A percentile compares a stretch with the other conserved stretches of the same genome.
Evolutionary conservation across 2,329 filamentous ascomycete species (phyloP).

Genomic region (Aspergillus spinulosporus): DNA sequence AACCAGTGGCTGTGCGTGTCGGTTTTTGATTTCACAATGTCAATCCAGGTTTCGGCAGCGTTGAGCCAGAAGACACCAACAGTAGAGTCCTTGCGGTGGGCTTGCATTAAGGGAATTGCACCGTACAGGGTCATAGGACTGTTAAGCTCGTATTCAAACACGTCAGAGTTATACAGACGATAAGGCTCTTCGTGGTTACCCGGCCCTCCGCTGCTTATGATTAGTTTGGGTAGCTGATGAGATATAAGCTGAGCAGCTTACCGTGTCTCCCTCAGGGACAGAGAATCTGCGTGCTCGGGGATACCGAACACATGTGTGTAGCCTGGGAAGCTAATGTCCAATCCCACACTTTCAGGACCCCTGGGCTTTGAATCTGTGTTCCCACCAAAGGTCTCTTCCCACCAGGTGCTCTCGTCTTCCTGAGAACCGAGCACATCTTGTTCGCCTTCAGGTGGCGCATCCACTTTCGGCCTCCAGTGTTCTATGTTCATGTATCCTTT

Average conservation of each 20-base stretch:
- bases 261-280: slow-evolving; percentile 88
- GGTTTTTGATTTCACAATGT: slow-evolving; percentile 80
- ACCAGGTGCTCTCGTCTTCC: slow-evolving; percentile 80
- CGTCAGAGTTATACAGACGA: slow-evolving; percentile 91
- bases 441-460: slow-evolving; percentile 58
- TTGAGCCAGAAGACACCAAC: slow-evolving; percentile 98
- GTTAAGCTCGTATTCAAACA: slow-evolving; percentile 96
- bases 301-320: slow-evolving; percentile 94
- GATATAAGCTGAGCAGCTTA: slow-evolving; percentile 27
- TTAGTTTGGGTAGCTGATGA: slow-evolving; percentile 22
- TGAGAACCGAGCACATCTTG: slow-evolving; percentile 42
- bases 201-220: slow-evolving; percentile 63
- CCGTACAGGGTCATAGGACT: slow-evolving; percentile 99
- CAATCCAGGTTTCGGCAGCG: slow-evolving; percentile 94
- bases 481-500: slow-evolving; percentile 90
- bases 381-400: slow-evolving; percentile 94
- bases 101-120: slow-evolving; percentile 97
- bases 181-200: slow-evolving; percentile 88
- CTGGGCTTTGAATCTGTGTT: slow-evolving; percentile 95
- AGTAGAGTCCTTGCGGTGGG: slow-evolving; percentile 87
- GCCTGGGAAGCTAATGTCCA: slow-evolving; percentile 89
- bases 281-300: slow-evolving; percentile 83
- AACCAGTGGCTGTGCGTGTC: slow-evolving; percentile 95
- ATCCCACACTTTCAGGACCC: slow-evolving; percentile 84
- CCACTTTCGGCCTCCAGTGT: slow-evolving; percentile 89